phyloP scores from a whole-genome alignment of 2,329 filamentous ascomycete species.

The Scleromitrula shiraiana region DNA sequence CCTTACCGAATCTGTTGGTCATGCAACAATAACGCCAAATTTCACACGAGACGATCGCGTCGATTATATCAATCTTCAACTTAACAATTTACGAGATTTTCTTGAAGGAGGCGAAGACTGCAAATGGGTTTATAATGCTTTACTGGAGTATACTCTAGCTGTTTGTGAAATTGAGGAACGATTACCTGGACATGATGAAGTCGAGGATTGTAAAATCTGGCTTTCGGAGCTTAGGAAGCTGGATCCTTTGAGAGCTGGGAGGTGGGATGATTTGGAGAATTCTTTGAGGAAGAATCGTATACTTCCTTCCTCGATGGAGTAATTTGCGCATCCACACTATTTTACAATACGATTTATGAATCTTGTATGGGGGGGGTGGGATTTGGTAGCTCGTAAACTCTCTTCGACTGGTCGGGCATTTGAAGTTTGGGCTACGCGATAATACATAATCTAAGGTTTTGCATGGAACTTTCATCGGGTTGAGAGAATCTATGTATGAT shows the following conservation, averaged over 20 bases:
- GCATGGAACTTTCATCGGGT: no score
- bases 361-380: no score
- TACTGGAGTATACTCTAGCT: conserved; percentile 64
- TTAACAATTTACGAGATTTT: conserved; percentile 63
- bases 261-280: conserved; percentile 29
- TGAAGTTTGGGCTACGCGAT: no score
- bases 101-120: conserved; percentile 58
- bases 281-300: background rate
- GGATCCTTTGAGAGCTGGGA: conserved; percentile 28
- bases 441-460: no score
- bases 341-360: no score
- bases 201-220: conserved; percentile 26
- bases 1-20: conserved; percentile 42
- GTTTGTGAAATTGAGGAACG: conserved; percentile 46
- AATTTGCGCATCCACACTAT: no score
- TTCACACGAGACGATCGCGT: conserved; percentile 54
- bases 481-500: no score
- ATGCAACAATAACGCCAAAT: conserved; percentile 54
- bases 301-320: no score
- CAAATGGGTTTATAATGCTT: conserved; percentile 85
- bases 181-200: conserved; percentile 34
- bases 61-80: conserved; percentile 59
- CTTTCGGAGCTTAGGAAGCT: conserved; percentile 26
- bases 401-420: no score
- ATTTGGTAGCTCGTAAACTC: no score